Base-by-base conservation (phyloP, 2,329 filamentous ascomycete species). In the Knoxdaviesia proteae region DNA sequence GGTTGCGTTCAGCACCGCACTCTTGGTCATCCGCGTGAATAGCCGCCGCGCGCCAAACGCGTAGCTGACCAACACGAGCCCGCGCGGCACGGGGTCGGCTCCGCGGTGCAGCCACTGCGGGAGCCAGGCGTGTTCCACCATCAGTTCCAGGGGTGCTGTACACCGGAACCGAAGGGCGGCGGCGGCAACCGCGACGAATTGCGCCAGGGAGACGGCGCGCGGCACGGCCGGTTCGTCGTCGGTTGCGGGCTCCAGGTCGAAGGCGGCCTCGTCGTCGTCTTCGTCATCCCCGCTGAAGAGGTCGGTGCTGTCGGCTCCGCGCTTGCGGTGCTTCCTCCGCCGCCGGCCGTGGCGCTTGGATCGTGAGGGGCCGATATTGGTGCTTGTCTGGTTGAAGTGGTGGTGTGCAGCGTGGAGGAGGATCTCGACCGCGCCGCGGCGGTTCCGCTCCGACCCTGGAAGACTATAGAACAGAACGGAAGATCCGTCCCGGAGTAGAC, bases 161-260 rank as follows among this genome's bases (percentile, higher is more conserved):
- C 68, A 65, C 43, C 59, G 63, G 47, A 71, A 71, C 33, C 60
- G 58, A 47, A 68, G 54, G 40, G 59, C 70, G 11, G 61, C 64
- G 45, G 69, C 63, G 0, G 68, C 65, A 42, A 72, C 61, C 30
- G 65, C 65, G 7, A 70, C 64, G 45, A 72, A 69, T 39, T 62
- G 58, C 29, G 61, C 57, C 45, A 70, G 71, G 1, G 53, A 54
- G 5, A 71, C 57, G 6, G 64, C 58, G 6, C 60, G 56, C 0
- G 68, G 67, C 5, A 71, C 54, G 2, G 20, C 20, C 20, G 20
- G 20, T 20, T 20, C 20, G 20, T 20, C 20, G 20, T 20, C 20
- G 20, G 20, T 20, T 20, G 20, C 20, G 20, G 20, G 20, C 2
- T 20, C 20, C 20, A 3, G 20, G 20, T 20, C 20, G 20, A 20